Conservation (phyloP, 352 stramenopile genomes). For the Plasmopara muralis region DNA sequence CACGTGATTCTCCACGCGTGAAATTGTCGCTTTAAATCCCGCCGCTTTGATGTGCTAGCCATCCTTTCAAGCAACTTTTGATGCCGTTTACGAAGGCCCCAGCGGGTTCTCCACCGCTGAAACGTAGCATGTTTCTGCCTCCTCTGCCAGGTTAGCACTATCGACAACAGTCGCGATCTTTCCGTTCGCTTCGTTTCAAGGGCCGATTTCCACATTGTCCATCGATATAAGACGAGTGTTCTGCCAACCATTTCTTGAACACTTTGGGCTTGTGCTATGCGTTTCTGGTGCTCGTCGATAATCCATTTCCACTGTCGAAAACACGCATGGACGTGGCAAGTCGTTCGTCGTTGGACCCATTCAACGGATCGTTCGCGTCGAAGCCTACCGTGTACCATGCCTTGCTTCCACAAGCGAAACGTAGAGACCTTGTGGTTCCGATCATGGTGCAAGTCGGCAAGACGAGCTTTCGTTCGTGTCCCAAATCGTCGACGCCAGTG, state of each 20-base stretch:
- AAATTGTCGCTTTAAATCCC: constrained; percentile 19
- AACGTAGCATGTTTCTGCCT: constrained; percentile 23
- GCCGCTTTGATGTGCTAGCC: constrained; percentile 10
- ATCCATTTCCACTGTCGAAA: constrained; percentile 20
- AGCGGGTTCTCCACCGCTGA: constrained; percentile 30
- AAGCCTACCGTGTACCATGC: constrained; percentile 2
- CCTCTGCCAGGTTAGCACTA: constrained; percentile 2
- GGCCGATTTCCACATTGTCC: constrained; percentile 15
- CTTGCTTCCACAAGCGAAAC: constrained; percentile 22
- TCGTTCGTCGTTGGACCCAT: constrained; percentile 7
- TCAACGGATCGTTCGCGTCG: constrained; percentile 2
- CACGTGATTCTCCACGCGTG: constrained; percentile 18
- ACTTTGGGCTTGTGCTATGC: constrained; percentile 2
- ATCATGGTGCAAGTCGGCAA: constrained; percentile 14
- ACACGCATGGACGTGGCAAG: constrained; percentile 6
- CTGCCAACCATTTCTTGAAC: not conserved
- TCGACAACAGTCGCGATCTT: no score
- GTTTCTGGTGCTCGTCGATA: no score
- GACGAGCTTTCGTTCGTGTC: constrained; percentile 1
- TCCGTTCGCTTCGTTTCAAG: constrained; percentile 5
- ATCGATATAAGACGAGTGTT: constrained; percentile 4
- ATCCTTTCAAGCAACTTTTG: constrained; percentile 15
- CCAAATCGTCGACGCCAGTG: constrained; percentile 19
- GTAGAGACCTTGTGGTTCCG: constrained; percentile 4
- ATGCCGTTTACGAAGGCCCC: constrained; percentile 25